Conservation (phyloP, 164 flowering plant species). For the Liriodendron chinense region DNA sequence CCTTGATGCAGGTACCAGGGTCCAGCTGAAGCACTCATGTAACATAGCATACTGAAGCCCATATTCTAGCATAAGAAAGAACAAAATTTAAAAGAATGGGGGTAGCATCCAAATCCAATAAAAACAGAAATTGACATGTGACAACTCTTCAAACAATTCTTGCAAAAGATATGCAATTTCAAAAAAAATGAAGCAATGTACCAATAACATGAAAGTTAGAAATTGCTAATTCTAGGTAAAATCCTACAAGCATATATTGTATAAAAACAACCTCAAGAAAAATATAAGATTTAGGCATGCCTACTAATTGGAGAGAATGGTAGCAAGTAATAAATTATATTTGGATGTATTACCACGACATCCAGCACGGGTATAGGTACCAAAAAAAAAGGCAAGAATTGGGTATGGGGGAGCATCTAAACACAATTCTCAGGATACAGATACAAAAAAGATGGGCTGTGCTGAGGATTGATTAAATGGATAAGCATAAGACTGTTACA, state of each 20-base stretch:
- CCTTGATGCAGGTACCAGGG: slow-evolving; percentile 6
- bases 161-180: background rate
- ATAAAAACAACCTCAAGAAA: background rate
- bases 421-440: no score
- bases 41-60: slow-evolving; percentile 1
- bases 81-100: background rate
- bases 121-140: background rate
- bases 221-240: background rate
- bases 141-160: background rate
- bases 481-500: no score
- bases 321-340: background rate
- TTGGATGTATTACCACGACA: background rate
- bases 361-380: background rate
- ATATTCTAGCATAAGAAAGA: slow-evolving; percentile 3
- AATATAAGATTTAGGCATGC: background rate
- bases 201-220: background rate
- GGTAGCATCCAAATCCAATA: background rate
- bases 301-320: background rate
- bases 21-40: slow-evolving; percentile 1
- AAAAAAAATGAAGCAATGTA: background rate
- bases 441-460: no score
- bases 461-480: no score
- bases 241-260: background rate
- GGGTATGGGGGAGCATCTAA: background rate
- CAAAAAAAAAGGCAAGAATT: background rate